Evolutionary conservation across 2,329 filamentous ascomycete species (phyloP).

Genomic region (Emergomyces pasteurianus): DNA sequence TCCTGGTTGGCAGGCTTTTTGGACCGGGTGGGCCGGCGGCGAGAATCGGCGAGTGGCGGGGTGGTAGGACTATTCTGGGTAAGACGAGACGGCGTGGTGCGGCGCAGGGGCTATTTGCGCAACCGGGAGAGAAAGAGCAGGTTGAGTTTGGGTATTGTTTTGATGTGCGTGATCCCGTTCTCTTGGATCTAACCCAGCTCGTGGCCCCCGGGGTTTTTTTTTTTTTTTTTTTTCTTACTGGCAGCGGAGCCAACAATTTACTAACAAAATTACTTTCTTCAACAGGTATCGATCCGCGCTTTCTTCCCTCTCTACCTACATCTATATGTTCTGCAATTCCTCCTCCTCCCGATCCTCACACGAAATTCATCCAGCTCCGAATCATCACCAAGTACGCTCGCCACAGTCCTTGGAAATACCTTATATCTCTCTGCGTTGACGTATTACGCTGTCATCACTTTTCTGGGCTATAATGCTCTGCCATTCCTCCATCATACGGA

Average conservation of each 20-base stretch:
- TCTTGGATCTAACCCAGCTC: too few species aligned
- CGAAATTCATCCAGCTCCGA: conserved; percentile 37
- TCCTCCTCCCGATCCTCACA: conserved; percentile 49
- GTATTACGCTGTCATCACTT: conserved; percentile 58
- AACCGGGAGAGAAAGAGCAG: conserved; percentile 44
- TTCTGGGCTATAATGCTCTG: conserved; percentile 57
- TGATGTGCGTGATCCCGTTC: conserved; percentile 36
- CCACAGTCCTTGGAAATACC: conserved; percentile 50
- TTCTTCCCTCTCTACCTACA: conserved; percentile 58
- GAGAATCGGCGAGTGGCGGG: conserved; percentile 16
- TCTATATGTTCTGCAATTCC: conserved; percentile 54
- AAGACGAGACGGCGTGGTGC: conserved; percentile 21
- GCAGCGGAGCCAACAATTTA: too few species aligned
- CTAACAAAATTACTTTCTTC: too few species aligned
- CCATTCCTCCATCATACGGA: conserved; percentile 58
- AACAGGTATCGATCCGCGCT: conserved; percentile 49
- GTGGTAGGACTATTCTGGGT: conserved; percentile 12
- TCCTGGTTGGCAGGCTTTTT: conserved; percentile 50
- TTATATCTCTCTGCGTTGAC: conserved; percentile 53
- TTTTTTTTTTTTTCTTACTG: too few species aligned
- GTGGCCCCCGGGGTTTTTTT: too few species aligned
- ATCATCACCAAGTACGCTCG: conserved; percentile 31
- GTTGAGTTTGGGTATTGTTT: conserved; percentile 62
- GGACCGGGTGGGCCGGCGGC: conserved; percentile 40
- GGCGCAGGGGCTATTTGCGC: conserved; percentile 46